Evolutionary conservation across 2,329 filamentous ascomycete species (phyloP), one percentile per base, ranked within the genome.

Genomic region (Aspergillus japonicus): DNA sequence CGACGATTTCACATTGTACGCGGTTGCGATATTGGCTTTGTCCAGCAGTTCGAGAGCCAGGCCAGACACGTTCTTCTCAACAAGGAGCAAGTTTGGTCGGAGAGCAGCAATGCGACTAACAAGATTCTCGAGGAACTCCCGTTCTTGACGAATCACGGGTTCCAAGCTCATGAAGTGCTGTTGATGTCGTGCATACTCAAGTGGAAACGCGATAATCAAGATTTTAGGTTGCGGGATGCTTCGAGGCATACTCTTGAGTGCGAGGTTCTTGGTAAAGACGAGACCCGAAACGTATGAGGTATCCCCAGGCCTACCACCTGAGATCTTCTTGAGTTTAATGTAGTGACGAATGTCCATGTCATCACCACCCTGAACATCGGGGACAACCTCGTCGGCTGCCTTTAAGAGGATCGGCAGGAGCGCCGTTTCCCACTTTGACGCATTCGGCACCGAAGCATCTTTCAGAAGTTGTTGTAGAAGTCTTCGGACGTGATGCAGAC

Each of bases 271-370:
- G 12, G 92, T 95, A 73, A 99, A 99, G 1, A 99, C 93, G 8
- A 99, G 89, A 0, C 95, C 96, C 10, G 95, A 96, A 16, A 98
- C 89, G 74, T 99, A 99, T n/a, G 89, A 88, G 6, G 94, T 98
- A 75, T 99, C 94, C 24, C 91, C 88, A 19, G 94, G 93, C 64
- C 85, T 89, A 16, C 93, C 94, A 16, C 95, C 94, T 0, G 93
- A 91, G 12, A 99, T 95, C 72, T 96, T 96, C 74, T 99, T 99
- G 31, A 99, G 79, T 73, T 99, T 99, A 63, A 99, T 92, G 71
- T 97, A 99, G 73, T 98, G 93, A 3, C 95, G 86, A 61, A 99
- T 95, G 73, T 99, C 95, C 83, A 99, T 98, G 71, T 95, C 91
- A 73, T 99, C 95, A 29, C 92, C 93, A 57, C 87, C 85, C 58